Percentiles rank a stretch among this genome's conserved stretches.
These are phyloP conservation scores for Aspergillus uvarum DNA, from an alignment of 2,329 filamentous ascomycete genomes.

Conservation along the genomic window DNA sequence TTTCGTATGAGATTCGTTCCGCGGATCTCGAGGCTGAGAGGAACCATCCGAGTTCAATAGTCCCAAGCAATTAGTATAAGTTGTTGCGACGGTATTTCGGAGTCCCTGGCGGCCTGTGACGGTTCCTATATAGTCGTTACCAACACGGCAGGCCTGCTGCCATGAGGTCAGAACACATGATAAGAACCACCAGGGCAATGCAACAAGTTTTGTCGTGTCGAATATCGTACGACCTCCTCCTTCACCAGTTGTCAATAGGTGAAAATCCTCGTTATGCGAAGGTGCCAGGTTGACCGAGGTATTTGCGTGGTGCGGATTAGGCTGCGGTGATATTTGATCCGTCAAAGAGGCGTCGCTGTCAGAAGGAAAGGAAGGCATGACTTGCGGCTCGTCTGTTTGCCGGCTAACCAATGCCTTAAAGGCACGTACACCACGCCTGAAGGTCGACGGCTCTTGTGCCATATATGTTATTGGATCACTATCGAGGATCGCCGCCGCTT, in stretches of 20 bases:
- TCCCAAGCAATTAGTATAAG: neutral
- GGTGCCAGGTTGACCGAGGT: constrained; percentile 12
- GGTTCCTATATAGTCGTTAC: constrained; percentile 15
- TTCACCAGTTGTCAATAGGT: neutral
- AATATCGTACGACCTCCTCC: constrained; percentile 9
- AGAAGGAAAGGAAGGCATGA: constrained; percentile 23
- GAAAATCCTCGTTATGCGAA: constrained; percentile 4
- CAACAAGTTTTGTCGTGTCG: neutral
- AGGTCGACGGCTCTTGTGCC: constrained; percentile 24
- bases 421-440: constrained; percentile 30
- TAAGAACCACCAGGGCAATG: constrained; percentile 10
- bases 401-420: constrained; percentile 33
- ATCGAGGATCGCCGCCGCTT: constrained; percentile 22
- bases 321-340: constrained; percentile 6
- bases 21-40: neutral
- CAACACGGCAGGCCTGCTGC: constrained; percentile 36
- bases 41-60: neutral
- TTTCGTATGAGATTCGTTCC: neutral
- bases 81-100: neutral
- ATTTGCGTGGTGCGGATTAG: constrained; percentile 15
- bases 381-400: constrained; percentile 29
- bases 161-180: constrained; percentile 21
- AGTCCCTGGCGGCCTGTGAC: constrained; percentile 6
- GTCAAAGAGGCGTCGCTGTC: constrained; percentile 14
- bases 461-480: constrained; percentile 19